Conservation (phyloP, 2,329 filamentous ascomycete species). For the Pseudogymnoascus sp. region DNA sequence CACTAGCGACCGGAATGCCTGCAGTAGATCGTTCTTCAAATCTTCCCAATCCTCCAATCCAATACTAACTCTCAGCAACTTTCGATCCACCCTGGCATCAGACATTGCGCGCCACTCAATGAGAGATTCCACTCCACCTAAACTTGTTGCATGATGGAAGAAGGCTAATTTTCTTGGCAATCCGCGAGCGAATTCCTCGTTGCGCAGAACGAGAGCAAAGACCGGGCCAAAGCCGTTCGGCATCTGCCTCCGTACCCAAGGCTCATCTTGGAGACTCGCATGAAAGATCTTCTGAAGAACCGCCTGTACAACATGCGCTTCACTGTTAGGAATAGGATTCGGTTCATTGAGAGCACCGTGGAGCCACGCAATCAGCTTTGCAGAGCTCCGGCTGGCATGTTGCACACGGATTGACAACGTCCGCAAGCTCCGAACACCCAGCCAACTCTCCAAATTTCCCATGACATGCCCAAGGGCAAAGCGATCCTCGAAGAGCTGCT, state of each 20-base stretch:
- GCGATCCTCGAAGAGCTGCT: conserved; percentile 58
- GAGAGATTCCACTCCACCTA: conserved; percentile 90
- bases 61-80: conserved; percentile 72
- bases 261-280: conserved; percentile 68
- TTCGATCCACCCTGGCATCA: conserved; percentile 64
- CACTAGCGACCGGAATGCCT: conserved; percentile 48
- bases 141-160: conserved; percentile 91
- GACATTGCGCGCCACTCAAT: conserved; percentile 96
- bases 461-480: conserved; percentile 78
- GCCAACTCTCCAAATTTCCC: conserved; percentile 86
- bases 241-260: conserved; percentile 85
- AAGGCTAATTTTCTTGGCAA: conserved; percentile 73
- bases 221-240: conserved; percentile 84
- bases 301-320: conserved; percentile 39
- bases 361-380: conserved; percentile 67
- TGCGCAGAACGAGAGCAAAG: conserved; percentile 66
- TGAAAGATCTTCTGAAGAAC: conserved; percentile 62
- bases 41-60: conserved; percentile 86
- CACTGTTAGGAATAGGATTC: conserved; percentile 27
- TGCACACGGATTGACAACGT: conserved; percentile 78
- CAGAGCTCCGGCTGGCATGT: conserved; percentile 67
- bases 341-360: conserved; percentile 23
- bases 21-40: conserved; percentile 65
- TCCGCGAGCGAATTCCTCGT: conserved; percentile 52
- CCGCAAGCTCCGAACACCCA: conserved; percentile 77